A percentile compares a stretch with the other conserved stretches of the same genome.
These are phyloP conservation scores for Allomyces arbusculus DNA, from an alignment of 192 early-diverging fungal species.

Conservation along the genomic window DNA sequence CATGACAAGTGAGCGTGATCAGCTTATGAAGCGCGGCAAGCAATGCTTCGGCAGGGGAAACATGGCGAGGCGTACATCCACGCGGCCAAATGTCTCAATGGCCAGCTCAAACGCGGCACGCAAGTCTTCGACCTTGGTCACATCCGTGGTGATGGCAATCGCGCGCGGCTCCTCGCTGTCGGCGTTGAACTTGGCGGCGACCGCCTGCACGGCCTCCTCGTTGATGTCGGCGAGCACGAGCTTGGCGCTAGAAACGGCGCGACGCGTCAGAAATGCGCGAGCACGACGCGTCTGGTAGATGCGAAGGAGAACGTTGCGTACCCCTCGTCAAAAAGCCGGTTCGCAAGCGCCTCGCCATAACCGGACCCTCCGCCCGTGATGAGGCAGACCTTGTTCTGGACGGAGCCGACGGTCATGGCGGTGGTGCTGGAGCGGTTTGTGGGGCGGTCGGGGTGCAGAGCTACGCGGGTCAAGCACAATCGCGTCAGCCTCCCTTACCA, in stretches of 20 bases:
- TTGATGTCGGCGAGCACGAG: conserved; percentile 43
- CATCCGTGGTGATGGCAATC: conserved; percentile 25
- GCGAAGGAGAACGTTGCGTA: neutral
- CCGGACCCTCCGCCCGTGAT: conserved; percentile 50
- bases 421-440: no score
- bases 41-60: neutral
- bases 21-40: no score
- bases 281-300: neutral
- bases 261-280: neutral
- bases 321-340: conserved; percentile 29
- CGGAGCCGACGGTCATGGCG: no score
- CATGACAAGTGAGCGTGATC: no score
- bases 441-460: no score
- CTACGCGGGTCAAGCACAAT: no score
- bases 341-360: conserved; percentile 40
- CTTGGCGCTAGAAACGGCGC: conserved; percentile 18
- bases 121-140: conserved; percentile 14
- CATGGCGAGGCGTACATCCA: conserved; percentile 11
- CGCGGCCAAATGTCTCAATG: conserved; percentile 24
- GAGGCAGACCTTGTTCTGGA: conserved; percentile 31
- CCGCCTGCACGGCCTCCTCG: conserved; percentile 11
- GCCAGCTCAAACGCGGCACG: conserved; percentile 17
- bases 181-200: conserved; percentile 6
- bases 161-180: neutral
- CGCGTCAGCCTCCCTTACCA: no score